A percentile compares a stretch with the other conserved stretches of the same genome.
Evolutionary conservation across 805 yeast genomes (phyloP).

Genomic region (Metschnikowia corniflorae): DNA sequence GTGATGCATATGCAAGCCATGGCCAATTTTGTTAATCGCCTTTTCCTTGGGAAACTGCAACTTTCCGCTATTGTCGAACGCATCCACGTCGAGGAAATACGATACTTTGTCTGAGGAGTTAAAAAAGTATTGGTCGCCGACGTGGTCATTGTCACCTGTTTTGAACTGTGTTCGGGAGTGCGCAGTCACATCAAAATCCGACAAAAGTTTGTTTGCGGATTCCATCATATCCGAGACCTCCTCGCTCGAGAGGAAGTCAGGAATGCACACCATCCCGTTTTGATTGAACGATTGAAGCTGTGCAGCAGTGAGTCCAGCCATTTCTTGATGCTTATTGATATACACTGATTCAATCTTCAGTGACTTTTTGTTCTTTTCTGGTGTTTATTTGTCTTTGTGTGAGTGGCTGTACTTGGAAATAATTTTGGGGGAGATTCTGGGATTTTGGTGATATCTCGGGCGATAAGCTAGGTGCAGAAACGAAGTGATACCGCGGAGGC

Average conservation of each 20-base stretch:
- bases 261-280: constrained; percentile 63
- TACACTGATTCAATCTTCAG: no score
- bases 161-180: constrained; percentile 74
- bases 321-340: no score
- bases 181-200: constrained; percentile 45
- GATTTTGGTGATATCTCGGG: no score
- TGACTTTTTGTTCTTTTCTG: no score
- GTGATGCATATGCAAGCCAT: constrained; percentile 63
- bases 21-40: constrained; percentile 77
- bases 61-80: constrained; percentile 52
- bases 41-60: constrained; percentile 49
- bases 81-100: constrained; percentile 69
- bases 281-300: constrained; percentile 48
- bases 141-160: constrained; percentile 55
- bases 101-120: constrained; percentile 65
- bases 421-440: no score
- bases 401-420: no score
- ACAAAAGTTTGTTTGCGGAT: constrained; percentile 44
- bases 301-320: constrained; percentile 36
- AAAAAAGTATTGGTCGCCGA: constrained; percentile 72
- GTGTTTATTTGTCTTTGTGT: no score
- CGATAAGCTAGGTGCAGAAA: no score
- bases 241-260: constrained; percentile 45
- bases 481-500: no score
- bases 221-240: constrained; percentile 40